Evolutionary conservation across 768 basidiomycete genomes (phyloP), one percentile per base, ranked within the genome.

Genomic region (Kwoniella sp.): DNA sequence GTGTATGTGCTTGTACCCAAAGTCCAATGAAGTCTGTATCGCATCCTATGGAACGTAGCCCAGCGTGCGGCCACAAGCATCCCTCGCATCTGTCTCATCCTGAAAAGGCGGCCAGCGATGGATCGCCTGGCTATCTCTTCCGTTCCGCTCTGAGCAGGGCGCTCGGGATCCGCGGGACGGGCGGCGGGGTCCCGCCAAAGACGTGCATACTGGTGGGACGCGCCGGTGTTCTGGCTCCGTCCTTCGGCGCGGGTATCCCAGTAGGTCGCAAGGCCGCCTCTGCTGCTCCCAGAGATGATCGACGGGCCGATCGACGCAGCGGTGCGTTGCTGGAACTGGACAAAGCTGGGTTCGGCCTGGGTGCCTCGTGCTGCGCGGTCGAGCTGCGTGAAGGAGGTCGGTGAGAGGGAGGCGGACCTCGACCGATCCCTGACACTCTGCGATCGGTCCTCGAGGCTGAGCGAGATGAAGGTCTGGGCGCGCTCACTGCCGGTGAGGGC

Each of bases 81-180:
- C n/a, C n/a, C n/a, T n/a, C n/a, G 37, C 34, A 38, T 38, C 19
- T 19, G 31, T 20, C 37, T 20, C 37, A 15, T 38, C 19, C 11
- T 32, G 9, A 32, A 32, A 32, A 8, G 31, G 8, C 31, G 31
- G 31, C 9, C 31, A 32, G 31, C 31, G 12, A 12, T 36, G 5
- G 7, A 36, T 20, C 9, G 17, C 28, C 43, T 23, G 10, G 15
- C 38, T 31, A 25, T 20, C 31, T 42, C 27, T 42, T 28, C 52
- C 45, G 27, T 14, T 54, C 36, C 3, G 45, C 62, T 27, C 51
- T 50, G 26, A 64, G 48, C 49, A 66, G 55, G 6, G 51, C 62
- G 34, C 56, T 59, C 14, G 69, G 69, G 33, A 70, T 70, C 41
- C 69, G 46, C 14, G 69, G 69, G 6, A 70, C 63, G 22, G 66